Evolutionary conservation across 441 rosid genomes (phyloP).

Genomic region (Populus tomentosa): DNA sequence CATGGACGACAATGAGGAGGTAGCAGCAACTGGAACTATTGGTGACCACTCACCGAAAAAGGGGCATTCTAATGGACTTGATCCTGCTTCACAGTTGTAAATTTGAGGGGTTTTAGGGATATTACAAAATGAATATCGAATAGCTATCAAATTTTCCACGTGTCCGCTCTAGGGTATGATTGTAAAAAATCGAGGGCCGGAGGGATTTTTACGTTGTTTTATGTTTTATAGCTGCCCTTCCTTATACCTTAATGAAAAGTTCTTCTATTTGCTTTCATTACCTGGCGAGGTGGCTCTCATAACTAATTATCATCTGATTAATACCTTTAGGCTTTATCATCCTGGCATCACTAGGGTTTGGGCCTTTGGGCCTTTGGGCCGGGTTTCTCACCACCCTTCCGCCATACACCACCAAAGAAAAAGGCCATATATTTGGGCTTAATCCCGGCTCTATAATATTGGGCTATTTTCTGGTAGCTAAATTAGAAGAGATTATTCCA

Average conservation of each 20-base stretch:
- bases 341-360: not conserved
- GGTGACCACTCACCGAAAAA: conserved; percentile 27
- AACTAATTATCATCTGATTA: not conserved
- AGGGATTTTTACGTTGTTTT: not conserved
- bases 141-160: not conserved
- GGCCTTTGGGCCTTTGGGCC: not conserved
- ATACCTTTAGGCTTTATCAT: too few relatives aligned
- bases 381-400: not conserved
- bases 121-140: not conserved
- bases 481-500: not conserved
- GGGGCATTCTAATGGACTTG: conserved; percentile 41
- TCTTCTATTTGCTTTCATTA: not conserved
- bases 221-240: not conserved
- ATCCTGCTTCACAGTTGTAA: conserved; percentile 36
- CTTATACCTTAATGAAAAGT: not conserved
- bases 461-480: not conserved
- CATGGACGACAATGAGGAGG: conserved; percentile 37
- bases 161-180: not conserved
- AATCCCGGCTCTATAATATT: not conserved
- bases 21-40: not conserved
- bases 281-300: not conserved
- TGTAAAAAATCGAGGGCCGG: not conserved
- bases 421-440: not conserved
- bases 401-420: not conserved
- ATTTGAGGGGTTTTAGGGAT: not conserved